Percentiles rank a stretch among this genome's conserved stretches.
Evolutionary conservation across 345 rosid genomes (phyloP).

Genomic region (Nasturtium officinale): DNA sequence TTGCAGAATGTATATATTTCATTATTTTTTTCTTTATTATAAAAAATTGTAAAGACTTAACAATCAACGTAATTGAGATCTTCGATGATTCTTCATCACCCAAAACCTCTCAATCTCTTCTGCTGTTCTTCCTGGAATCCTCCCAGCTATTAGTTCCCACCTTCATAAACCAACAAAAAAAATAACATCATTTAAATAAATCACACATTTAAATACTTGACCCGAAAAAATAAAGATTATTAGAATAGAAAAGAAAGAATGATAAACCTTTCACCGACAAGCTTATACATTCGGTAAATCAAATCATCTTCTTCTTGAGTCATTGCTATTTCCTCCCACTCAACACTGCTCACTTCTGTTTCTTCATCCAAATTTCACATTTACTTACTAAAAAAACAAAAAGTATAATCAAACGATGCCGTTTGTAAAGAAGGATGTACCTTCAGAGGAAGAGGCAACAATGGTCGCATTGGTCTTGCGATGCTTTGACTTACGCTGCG

Average conservation of each 20-base stretch:
- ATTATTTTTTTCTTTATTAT: neutral
- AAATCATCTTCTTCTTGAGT: slow-evolving; percentile 62
- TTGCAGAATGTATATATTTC: slow-evolving; percentile 27
- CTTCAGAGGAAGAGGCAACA: slow-evolving; percentile 39
- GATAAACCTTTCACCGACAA: slow-evolving; percentile 59
- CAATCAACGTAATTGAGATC: slow-evolving; percentile 35
- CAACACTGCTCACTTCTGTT: slow-evolving; percentile 55
- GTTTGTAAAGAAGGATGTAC: neutral
- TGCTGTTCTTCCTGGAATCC: slow-evolving; percentile 75
- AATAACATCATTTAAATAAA: neutral
- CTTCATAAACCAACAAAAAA: slow-evolving; percentile 30
- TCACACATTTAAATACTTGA: neutral
- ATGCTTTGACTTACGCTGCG: slow-evolving; percentile 42
- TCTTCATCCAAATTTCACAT: slow-evolving; percentile 12
- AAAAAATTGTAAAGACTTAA: neutral
- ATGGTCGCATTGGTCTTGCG: slow-evolving; percentile 31
- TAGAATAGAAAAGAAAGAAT: neutral
- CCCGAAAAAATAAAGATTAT: neutral
- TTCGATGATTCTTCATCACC: slow-evolving; percentile 49
- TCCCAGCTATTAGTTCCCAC: slow-evolving; percentile 74
- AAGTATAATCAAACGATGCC: neutral
- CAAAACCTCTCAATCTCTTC: slow-evolving; percentile 68
- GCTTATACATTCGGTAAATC: slow-evolving; percentile 53
- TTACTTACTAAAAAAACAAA: neutral
- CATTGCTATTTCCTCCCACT: slow-evolving; percentile 53